These are phyloP conservation scores for Melanogaster broomeanus DNA, from an alignment of 768 basidiomycete genomes.

Conservation along the genomic window DNA sequence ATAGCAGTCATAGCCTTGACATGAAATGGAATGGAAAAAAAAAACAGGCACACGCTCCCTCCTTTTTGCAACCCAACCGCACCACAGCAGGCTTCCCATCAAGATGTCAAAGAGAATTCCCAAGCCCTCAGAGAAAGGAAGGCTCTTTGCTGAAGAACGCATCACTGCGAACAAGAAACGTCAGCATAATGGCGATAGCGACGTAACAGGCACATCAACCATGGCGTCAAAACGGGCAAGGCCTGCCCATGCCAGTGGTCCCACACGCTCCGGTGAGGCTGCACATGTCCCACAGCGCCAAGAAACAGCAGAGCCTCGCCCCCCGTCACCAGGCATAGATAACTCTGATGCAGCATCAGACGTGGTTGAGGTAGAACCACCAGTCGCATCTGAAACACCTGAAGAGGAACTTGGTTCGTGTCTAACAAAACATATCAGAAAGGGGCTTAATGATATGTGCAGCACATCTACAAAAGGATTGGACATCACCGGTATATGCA, in stretches of 20 bases:
- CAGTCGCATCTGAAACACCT: not conserved
- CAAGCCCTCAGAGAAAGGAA: not conserved
- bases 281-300: not conserved
- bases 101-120: not conserved
- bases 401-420: not conserved
- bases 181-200: not conserved
- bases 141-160: too few relatives aligned
- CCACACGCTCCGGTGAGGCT: too few relatives aligned
- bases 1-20: not conserved
- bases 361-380: not conserved
- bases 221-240: too few relatives aligned
- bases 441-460: not conserved
- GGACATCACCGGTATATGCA: constrained; percentile 27
- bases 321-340: too few relatives aligned
- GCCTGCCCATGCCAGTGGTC: too few relatives aligned
- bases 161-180: too few relatives aligned
- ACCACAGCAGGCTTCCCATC: not conserved
- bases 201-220: too few relatives aligned
- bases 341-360: too few relatives aligned
- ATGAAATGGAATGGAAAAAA: not conserved
- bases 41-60: not conserved
- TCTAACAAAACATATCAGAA: not conserved
- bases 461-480: constrained; percentile 23
- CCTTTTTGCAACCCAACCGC: not conserved
- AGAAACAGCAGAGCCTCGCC: not conserved